phyloP scores from a whole-genome alignment of 352 stramenopile species.

The Globisporangium canariense region DNA sequence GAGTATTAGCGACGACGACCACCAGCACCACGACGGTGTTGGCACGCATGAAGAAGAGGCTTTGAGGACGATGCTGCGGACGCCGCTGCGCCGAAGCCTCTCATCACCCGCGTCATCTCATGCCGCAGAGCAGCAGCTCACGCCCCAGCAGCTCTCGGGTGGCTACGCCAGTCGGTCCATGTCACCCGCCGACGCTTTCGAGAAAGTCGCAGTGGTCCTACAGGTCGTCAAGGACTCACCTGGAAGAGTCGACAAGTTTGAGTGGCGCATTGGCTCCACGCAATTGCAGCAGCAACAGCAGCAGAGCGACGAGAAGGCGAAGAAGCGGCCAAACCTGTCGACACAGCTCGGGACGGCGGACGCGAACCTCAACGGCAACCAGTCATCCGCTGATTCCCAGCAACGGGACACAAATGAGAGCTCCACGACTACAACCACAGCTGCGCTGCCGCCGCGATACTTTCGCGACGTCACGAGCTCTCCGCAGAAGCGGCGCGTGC shows the following conservation, averaged over 20 bases:
- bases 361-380: not conserved
- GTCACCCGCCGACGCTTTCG: constrained; percentile 53
- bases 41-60: constrained; percentile 1
- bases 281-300: not conserved
- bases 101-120: constrained; percentile 21
- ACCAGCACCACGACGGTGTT: constrained; percentile 9
- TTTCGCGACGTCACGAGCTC: constrained; percentile 42
- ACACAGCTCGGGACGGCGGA: constrained; percentile 7
- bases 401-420: not conserved
- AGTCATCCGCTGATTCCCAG: not conserved
- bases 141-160: constrained; percentile 19
- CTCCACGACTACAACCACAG: not conserved
- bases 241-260: constrained; percentile 57
- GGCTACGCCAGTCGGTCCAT: constrained; percentile 29
- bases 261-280: constrained; percentile 36
- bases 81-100: constrained; percentile 34
- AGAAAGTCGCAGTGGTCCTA: constrained; percentile 46
- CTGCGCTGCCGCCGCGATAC: constrained; percentile 61
- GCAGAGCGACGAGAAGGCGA: not conserved
- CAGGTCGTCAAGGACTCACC: constrained; percentile 49
- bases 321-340: constrained; percentile 8
- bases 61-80: constrained; percentile 25
- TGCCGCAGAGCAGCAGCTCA: constrained; percentile 24
- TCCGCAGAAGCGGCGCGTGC: constrained; percentile 66
- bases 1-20: constrained; percentile 16